These are phyloP conservation scores for Axilococcus clingmanii DNA, from an alignment of 139 green algal species.

Conservation along the genomic window DNA sequence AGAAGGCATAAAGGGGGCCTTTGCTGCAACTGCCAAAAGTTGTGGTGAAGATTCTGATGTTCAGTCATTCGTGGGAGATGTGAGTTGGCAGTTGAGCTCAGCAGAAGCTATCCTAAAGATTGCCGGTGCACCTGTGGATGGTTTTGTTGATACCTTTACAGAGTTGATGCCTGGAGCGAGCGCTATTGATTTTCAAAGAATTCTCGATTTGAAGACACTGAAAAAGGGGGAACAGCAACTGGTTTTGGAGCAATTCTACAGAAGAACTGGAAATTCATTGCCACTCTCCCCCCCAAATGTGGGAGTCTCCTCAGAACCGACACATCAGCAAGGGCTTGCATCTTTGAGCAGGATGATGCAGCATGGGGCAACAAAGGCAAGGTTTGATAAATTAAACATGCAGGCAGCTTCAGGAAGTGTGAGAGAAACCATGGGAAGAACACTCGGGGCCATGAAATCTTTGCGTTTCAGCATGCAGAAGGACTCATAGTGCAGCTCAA, in stretches of 20 bases:
- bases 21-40: neutral
- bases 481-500: too few species aligned
- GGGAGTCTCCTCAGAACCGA: neutral
- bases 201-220: conserved; percentile 63
- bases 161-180: conserved; percentile 51
- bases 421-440: conserved; percentile 20
- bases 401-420: conserved; percentile 20
- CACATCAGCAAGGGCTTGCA: conserved; percentile 7
- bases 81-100: conserved; percentile 44
- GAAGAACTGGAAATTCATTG: neutral
- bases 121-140: conserved; percentile 54
- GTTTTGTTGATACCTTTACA: conserved; percentile 60
- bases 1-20: conserved; percentile 23
- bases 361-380: conserved; percentile 1
- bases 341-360: conserved; percentile 19
- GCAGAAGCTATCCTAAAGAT: conserved; percentile 73
- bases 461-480: conserved; percentile 21
- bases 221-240: neutral
- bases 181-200: conserved; percentile 51
- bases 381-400: conserved; percentile 5
- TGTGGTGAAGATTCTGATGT: neutral
- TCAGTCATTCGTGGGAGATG: conserved; percentile 15
- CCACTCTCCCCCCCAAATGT: neutral
- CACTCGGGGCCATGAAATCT: conserved; percentile 23
- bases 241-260: neutral